A percentile compares a stretch with the other conserved stretches of the same genome.
Conservation (phyloP, 129 eudicot genomes). For the Chrysanthemum makinoi region DNA sequence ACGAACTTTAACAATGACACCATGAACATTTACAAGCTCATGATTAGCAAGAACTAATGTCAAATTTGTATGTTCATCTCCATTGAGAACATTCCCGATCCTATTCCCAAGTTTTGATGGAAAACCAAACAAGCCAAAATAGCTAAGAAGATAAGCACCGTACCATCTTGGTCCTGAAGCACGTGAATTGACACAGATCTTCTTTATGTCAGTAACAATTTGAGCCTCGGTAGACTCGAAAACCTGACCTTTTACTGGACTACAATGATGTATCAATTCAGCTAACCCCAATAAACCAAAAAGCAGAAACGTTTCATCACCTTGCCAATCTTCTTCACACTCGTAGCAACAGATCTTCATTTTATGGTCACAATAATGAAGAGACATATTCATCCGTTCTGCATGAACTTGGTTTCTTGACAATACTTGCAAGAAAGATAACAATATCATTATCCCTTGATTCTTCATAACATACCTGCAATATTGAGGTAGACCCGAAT, state of each 20-base stretch:
- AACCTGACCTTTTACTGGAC: slow-evolving; percentile 20
- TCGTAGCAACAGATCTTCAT: slow-evolving; percentile 62
- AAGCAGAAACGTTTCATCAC: slow-evolving; percentile 57
- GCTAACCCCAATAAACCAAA: slow-evolving; percentile 61
- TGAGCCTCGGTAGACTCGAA: slow-evolving; percentile 37
- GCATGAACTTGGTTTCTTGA: slow-evolving; percentile 44
- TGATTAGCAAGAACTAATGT: slow-evolving; percentile 51
- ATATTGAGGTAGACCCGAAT: slow-evolving; percentile 54
- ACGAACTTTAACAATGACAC: slow-evolving; percentile 56
- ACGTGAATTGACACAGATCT: slow-evolving; percentile 36
- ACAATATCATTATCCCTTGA: slow-evolving; percentile 50
- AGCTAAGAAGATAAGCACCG: slow-evolving; percentile 61
- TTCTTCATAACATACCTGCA: slow-evolving; percentile 36
- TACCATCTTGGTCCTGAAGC: slow-evolving; percentile 75
- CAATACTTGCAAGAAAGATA: slow-evolving; percentile 49
- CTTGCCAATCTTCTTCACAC: slow-evolving; percentile 71
- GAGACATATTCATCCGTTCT: slow-evolving; percentile 38
- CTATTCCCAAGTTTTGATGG: slow-evolving; percentile 57
- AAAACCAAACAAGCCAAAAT: slow-evolving; percentile 67
- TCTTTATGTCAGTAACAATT: slow-evolving; percentile 40
- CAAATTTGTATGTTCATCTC: slow-evolving; percentile 52
- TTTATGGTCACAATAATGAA: slow-evolving; percentile 47
- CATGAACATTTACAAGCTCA: slow-evolving; percentile 56
- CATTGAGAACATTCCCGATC: slow-evolving; percentile 46
- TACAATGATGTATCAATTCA: slow-evolving; percentile 53